phyloP scores from a whole-genome alignment of 345 rosid genomes.

The Pugionium cornutum region DNA sequence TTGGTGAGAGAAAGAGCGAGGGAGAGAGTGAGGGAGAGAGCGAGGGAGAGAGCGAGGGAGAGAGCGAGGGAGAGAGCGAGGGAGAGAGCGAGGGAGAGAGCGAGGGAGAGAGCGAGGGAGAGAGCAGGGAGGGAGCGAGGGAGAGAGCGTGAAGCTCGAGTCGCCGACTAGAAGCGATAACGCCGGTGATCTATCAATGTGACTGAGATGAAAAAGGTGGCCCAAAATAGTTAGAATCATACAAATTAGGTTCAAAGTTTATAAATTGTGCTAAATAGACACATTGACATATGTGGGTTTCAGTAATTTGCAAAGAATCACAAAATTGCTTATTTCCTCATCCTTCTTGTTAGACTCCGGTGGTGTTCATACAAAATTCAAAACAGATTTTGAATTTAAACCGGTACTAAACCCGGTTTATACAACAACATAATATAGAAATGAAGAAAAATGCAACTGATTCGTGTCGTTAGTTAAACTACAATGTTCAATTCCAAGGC shows the following conservation, averaged over 20 bases:
- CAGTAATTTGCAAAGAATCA: neutral
- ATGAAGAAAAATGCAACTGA: conserved; percentile 23
- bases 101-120: too few relatives aligned
- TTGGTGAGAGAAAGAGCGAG: conserved; percentile 17
- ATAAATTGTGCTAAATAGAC: neutral
- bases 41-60: neutral
- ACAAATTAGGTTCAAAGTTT: conserved; percentile 12
- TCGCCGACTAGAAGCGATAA: conserved; percentile 20
- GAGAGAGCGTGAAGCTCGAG: conserved; percentile 21
- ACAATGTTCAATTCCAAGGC: conserved; percentile 12
- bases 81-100: too few relatives aligned
- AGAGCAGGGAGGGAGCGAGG: neutral
- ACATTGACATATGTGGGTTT: neutral
- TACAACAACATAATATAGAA: neutral
- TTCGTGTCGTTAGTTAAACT: neutral
- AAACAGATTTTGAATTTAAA: neutral
- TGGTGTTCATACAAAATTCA: neutral
- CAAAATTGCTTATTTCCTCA: neutral
- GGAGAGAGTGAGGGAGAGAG: neutral
- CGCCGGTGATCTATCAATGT: conserved; percentile 20
- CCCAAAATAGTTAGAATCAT: conserved; percentile 10
- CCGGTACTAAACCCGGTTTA: conserved; percentile 21
- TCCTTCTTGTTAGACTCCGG: neutral
- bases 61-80: too few relatives aligned
- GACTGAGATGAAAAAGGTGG: neutral